phyloP scores from a whole-genome alignment of 495 filamentous ascomycete species.

The Talaromyces liani region DNA sequence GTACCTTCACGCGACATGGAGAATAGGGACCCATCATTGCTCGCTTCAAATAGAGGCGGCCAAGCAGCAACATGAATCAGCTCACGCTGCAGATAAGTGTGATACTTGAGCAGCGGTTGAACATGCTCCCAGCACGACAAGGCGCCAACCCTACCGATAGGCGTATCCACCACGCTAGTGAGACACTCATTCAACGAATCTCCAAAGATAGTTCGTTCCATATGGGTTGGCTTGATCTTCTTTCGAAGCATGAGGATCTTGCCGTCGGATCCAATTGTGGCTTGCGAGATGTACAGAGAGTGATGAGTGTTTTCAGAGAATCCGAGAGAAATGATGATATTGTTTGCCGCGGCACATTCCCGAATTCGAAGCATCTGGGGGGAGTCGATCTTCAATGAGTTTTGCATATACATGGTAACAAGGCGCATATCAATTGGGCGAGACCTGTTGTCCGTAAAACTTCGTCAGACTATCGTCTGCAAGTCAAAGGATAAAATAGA shows the following conservation, averaged over 20 bases:
- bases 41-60: slow-evolving; percentile 31
- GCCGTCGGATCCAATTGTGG: slow-evolving; percentile 39
- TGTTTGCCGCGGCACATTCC: slow-evolving; percentile 27
- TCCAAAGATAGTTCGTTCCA: slow-evolving; percentile 56
- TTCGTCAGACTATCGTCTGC: neutral
- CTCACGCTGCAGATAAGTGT: slow-evolving; percentile 42
- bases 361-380: slow-evolving; percentile 41
- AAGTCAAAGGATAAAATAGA: neutral
- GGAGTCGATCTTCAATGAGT: slow-evolving; percentile 37
- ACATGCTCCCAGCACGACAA: slow-evolving; percentile 54
- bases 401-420: slow-evolving; percentile 40
- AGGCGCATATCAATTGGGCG: slow-evolving; percentile 37
- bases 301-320: slow-evolving; percentile 43
- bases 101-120: slow-evolving; percentile 54
- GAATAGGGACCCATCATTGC: slow-evolving; percentile 19
- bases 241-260: slow-evolving; percentile 35
- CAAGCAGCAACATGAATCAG: slow-evolving; percentile 53
- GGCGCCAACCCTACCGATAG: slow-evolving; percentile 36
- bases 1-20: slow-evolving; percentile 32
- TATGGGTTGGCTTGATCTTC: slow-evolving; percentile 56
- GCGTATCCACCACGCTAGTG: slow-evolving; percentile 32
- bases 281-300: slow-evolving; percentile 52
- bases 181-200: slow-evolving; percentile 41
- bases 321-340: slow-evolving; percentile 43
- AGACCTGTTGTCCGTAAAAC: slow-evolving; percentile 20